A percentile compares a stretch with the other conserved stretches of the same genome.
phyloP scores from a whole-genome alignment of 331 rosid species.

The Quercus tomentella region DNA sequence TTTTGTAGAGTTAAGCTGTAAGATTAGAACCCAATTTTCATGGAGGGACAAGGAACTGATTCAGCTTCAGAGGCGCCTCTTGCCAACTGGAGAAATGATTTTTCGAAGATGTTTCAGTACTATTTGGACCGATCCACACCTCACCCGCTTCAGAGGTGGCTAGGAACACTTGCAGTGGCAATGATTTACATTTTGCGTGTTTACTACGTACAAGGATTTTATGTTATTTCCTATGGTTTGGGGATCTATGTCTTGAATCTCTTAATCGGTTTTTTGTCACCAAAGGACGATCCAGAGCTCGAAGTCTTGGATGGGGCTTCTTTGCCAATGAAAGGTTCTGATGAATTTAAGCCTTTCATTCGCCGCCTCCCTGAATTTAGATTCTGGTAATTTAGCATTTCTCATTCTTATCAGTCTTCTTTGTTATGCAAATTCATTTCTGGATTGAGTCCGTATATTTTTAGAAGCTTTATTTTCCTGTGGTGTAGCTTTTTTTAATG shows the following conservation, averaged over 20 bases:
- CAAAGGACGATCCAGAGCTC: slow-evolving; percentile 2
- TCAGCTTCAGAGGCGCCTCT: neutral
- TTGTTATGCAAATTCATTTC: neutral
- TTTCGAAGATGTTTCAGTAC: neutral
- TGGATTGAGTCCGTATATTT: no score
- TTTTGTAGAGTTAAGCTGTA: neutral
- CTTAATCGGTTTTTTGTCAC: slow-evolving; percentile 2
- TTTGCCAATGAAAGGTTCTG: slow-evolving; percentile 10
- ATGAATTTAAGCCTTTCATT: slow-evolving; percentile 22
- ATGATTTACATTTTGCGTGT: neutral
- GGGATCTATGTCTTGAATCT: slow-evolving; percentile 14
- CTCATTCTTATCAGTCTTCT: neutral
- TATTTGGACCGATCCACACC: slow-evolving; percentile 7
- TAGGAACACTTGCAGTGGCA: neutral
- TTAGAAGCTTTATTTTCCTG: no score
- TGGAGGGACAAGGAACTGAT: slow-evolving; percentile 4
- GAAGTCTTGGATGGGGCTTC: neutral
- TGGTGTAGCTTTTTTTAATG: no score
- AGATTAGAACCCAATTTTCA: neutral
- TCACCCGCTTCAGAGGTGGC: slow-evolving; percentile 10
- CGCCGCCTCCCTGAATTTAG: slow-evolving; percentile 19
- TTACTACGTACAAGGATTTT: slow-evolving; percentile 5
- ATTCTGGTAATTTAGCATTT: slow-evolving; percentile 5
- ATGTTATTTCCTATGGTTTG: slow-evolving; percentile 4
- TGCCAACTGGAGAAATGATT: slow-evolving; percentile 5